Conservation (phyloP, 2,329 filamentous ascomycete genomes). For the Rhexocercosporidium sp. region DNA sequence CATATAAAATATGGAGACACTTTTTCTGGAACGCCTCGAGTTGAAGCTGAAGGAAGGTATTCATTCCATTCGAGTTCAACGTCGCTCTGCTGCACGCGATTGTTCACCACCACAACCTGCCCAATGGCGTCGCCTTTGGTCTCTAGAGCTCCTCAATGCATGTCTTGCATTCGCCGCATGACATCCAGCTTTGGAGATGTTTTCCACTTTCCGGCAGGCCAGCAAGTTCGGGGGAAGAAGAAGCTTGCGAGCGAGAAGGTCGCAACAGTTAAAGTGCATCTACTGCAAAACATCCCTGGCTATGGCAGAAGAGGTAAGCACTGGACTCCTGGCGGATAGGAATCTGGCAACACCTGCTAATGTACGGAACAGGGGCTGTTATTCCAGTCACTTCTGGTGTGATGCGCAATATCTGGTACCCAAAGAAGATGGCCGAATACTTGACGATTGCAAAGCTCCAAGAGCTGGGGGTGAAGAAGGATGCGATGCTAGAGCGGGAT, state of each 20-base stretch:
- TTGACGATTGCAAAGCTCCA: conserved; percentile 51
- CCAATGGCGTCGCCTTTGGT: conserved; percentile 39
- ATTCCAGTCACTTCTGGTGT: conserved; percentile 55
- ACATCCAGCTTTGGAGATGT: conserved; percentile 31
- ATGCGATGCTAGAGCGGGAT: conserved; percentile 52
- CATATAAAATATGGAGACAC: neutral
- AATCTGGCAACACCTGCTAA: conserved; percentile 12
- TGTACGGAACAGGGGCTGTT: conserved; percentile 50
- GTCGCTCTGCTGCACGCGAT: neutral
- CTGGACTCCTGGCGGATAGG: neutral
- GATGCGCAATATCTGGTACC: conserved; percentile 62
- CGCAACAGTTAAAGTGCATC: conserved; percentile 52
- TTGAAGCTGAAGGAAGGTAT: neutral
- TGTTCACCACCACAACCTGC: conserved; percentile 17
- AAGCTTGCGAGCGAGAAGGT: conserved; percentile 46
- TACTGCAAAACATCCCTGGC: conserved; percentile 56
- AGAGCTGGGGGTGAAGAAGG: conserved; percentile 48
- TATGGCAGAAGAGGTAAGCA: conserved; percentile 53
- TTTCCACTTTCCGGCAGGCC: conserved; percentile 30
- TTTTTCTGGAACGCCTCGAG: conserved; percentile 10
- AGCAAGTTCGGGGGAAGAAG: conserved; percentile 50
- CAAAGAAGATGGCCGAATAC: conserved; percentile 56
- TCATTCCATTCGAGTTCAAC: neutral
- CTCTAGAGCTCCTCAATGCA: conserved; percentile 37
- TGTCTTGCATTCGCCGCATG: conserved; percentile 39